Evolutionary conservation across 495 filamentous ascomycete species (phyloP).

Genomic region (Aspergillus ostianus): DNA sequence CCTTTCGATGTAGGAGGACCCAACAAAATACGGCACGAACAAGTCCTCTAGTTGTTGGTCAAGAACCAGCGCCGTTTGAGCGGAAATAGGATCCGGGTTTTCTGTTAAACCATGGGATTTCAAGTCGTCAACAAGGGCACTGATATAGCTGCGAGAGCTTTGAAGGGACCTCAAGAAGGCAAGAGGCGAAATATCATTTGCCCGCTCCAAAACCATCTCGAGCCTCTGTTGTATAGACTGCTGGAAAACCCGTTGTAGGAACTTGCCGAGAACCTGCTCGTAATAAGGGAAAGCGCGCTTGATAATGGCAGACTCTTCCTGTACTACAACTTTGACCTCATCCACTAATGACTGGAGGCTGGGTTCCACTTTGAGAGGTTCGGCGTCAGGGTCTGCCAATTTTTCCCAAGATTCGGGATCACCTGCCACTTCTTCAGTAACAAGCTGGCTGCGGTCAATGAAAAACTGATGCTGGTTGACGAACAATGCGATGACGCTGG

Average conservation of each 20-base stretch:
- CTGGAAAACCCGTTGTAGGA: constrained; percentile 93
- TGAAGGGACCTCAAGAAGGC: constrained; percentile 91
- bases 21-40: constrained; percentile 92
- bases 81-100: constrained; percentile 85
- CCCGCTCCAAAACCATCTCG: constrained; percentile 95
- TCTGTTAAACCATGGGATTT: constrained; percentile 95
- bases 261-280: constrained; percentile 87
- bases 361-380: constrained; percentile 85
- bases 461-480: constrained; percentile 99
- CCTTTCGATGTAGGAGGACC: constrained; percentile 92
- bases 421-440: constrained; percentile 83
- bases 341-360: constrained; percentile 88
- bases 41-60: constrained; percentile 97
- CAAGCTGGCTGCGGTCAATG: constrained; percentile 85
- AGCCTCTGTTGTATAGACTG: constrained; percentile 95
- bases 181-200: constrained; percentile 81
- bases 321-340: constrained; percentile 92
- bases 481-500: constrained; percentile 90
- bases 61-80: constrained; percentile 77
- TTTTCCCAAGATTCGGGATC: constrained; percentile 86
- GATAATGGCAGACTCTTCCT: constrained; percentile 95
- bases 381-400: constrained; percentile 89
- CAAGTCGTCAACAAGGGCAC: constrained; percentile 81
- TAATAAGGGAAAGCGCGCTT: constrained; percentile 94
- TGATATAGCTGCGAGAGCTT: constrained; percentile 82